phyloP scores from a whole-genome alignment of 306 rosid genomes.

The Styphnolobium japonicum region DNA sequence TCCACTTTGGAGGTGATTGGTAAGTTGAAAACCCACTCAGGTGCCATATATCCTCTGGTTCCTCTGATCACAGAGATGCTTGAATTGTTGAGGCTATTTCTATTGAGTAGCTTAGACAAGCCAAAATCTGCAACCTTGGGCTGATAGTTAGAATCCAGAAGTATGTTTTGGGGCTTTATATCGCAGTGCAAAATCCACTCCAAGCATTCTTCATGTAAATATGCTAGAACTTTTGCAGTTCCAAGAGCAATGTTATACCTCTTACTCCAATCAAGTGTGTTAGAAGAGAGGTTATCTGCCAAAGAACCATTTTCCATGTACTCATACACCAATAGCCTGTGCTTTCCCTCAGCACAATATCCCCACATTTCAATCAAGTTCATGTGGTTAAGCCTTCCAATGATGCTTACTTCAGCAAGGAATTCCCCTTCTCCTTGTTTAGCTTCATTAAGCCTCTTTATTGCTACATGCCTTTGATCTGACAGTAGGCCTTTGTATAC shows the following conservation, averaged over 20 bases:
- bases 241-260: constrained; percentile 32
- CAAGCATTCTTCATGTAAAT: constrained; percentile 57
- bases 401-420: constrained; percentile 18
- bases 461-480: constrained; percentile 16
- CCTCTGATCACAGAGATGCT: constrained; percentile 39
- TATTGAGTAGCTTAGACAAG: constrained; percentile 13
- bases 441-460: constrained; percentile 21
- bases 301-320: constrained; percentile 30
- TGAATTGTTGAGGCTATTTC: constrained; percentile 11
- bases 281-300: constrained; percentile 2
- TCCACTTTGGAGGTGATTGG: constrained; percentile 51
- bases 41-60: constrained; percentile 50
- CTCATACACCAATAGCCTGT: constrained; percentile 12
- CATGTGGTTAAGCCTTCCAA: no score
- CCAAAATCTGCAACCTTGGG: constrained; percentile 40
- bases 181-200: constrained; percentile 63
- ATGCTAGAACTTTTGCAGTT: constrained; percentile 46
- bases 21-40: constrained; percentile 40
- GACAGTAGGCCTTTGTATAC: constrained; percentile 20
- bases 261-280: constrained; percentile 19
- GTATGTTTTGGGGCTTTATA: constrained; percentile 28
- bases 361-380: constrained; percentile 34
- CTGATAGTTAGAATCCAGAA: constrained; percentile 4
- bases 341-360: constrained; percentile 26
- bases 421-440: constrained; percentile 33